These are phyloP conservation scores for Anacardium occidentale DNA, from an alignment of 345 rosid species.

Conservation along the genomic window DNA sequence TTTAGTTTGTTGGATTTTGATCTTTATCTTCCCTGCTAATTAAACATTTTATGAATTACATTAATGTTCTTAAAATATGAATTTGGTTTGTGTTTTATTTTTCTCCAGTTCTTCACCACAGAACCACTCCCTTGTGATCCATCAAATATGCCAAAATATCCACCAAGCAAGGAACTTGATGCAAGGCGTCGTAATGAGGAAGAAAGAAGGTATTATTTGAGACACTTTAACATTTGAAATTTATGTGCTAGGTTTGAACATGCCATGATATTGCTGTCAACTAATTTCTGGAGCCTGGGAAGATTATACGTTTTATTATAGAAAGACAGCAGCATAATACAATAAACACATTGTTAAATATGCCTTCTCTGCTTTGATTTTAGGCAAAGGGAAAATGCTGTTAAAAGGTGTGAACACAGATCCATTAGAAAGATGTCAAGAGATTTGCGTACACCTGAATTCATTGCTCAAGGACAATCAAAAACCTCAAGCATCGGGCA, in stretches of 20 bases:
- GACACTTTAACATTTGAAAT: not conserved
- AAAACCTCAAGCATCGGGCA: slow-evolving; percentile 39
- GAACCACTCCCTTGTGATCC: slow-evolving; percentile 68
- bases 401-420: slow-evolving; percentile 60
- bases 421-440: slow-evolving; percentile 62
- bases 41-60: not conserved
- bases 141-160: slow-evolving; percentile 66
- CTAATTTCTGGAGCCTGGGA: too few relatives aligned
- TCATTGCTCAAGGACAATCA: slow-evolving; percentile 51
- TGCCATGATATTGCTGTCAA: too few relatives aligned
- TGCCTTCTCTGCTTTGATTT: slow-evolving; percentile 19
- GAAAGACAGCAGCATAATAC: not conserved
- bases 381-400: slow-evolving; percentile 65
- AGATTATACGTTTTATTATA: not conserved
- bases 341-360: not conserved
- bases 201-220: slow-evolving; percentile 50
- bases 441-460: slow-evolving; percentile 59
- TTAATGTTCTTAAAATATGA: not conserved
- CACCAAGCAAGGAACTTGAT: slow-evolving; percentile 82
- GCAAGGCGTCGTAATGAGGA: slow-evolving; percentile 56
- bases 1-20: too few relatives aligned
- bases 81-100: not conserved
- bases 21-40: not conserved
- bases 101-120: slow-evolving; percentile 54
- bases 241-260: too few relatives aligned